These are phyloP conservation scores for Boletus vinaceobasis DNA, from an alignment of 768 basidiomycete genomes.

Conservation along the genomic window DNA sequence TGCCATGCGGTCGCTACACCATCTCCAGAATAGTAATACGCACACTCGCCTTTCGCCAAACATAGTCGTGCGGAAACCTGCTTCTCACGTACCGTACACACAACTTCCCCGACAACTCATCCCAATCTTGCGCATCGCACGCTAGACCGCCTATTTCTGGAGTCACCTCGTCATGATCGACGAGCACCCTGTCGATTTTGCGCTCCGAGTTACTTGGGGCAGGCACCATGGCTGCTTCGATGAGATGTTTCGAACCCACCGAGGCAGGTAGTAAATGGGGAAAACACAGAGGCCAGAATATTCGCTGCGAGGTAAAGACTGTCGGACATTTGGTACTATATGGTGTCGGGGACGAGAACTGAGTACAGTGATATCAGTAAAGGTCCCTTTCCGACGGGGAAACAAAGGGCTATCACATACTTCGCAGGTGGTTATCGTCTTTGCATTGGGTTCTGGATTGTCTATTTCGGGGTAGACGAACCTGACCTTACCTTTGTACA, in stretches of 20 bases:
- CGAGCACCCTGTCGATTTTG: slow-evolving; percentile 18
- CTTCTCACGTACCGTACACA: slow-evolving; percentile 23
- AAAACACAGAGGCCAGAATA: slow-evolving; percentile 28
- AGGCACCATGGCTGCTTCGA: slow-evolving; percentile 24
- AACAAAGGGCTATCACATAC: slow-evolving; percentile 6
- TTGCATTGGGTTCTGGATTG: slow-evolving; percentile 7
- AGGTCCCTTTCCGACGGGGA: background rate
- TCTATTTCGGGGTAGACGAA: slow-evolving; percentile 29
- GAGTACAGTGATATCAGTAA: background rate
- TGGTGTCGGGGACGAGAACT: slow-evolving; percentile 20
- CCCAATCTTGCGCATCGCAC: slow-evolving; percentile 32
- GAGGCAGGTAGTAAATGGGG: slow-evolving; percentile 1
- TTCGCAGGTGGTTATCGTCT: slow-evolving; percentile 16
- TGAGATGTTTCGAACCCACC: slow-evolving; percentile 14
- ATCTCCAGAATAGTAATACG: slow-evolving; percentile 24
- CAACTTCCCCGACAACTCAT: slow-evolving; percentile 29
- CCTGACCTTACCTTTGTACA: slow-evolving; percentile 24
- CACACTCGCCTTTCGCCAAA: slow-evolving; percentile 24
- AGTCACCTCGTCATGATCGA: slow-evolving; percentile 22
- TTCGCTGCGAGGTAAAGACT: slow-evolving; percentile 26
- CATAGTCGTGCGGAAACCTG: slow-evolving; percentile 21
- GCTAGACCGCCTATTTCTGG: slow-evolving; percentile 7
- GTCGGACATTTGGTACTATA: slow-evolving; percentile 19
- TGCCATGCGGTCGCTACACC: slow-evolving; percentile 9
- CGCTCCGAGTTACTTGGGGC: slow-evolving; percentile 10